Base-by-base conservation (phyloP, 2,329 filamentous ascomycete genomes). In the Penicillium glabrum region DNA sequence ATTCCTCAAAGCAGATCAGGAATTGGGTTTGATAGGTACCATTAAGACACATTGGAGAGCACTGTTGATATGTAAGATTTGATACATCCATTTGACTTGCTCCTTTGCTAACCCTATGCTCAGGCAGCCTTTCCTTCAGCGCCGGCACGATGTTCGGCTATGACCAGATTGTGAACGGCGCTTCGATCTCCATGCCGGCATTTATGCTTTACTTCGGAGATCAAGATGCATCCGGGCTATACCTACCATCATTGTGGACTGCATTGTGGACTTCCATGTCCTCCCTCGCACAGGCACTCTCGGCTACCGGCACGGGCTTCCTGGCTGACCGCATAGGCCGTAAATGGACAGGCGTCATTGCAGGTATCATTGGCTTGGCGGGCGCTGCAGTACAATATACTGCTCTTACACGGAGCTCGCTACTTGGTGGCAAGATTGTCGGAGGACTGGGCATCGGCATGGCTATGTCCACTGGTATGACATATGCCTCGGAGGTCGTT, bases 261-360 rank as follows among this genome's bases (percentile, higher is more conserved):
- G 60, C 62, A 7, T 44, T 65, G 3, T 65, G 62, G 62, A 62
- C 61, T 3, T 59, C 65, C 10, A 67, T 65, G 57, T 64, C 66
- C 31, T 57, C 62, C 10, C 48, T 65, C 3, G 55, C 54, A 3
- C 62, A 65, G 31, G 62, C 62, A 9, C 35, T 68, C 5, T 63
- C 65, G 19, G 61, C 64, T 11, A 55, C 67, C 10, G 51, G 31
- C n/a, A 56, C 67, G 2, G 74, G 74, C 1, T 69, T 65, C 29
- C 53, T 70, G 1, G 70, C 70, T 1, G 73, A 77, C 37, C 68
- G 51, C 8, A 69, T 75, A 39, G 71, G 72, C 53, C 69, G 74
- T 11, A 68, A 69, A 44, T 74, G 69, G 62, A 72, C 71, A 3
- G 66, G 73, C 23, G 58, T 68, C 11, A 54, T 68, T 7, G 69